phyloP scores from a whole-genome alignment of 176 grass and related monocot genomes.

The Microstegium vimineum region DNA sequence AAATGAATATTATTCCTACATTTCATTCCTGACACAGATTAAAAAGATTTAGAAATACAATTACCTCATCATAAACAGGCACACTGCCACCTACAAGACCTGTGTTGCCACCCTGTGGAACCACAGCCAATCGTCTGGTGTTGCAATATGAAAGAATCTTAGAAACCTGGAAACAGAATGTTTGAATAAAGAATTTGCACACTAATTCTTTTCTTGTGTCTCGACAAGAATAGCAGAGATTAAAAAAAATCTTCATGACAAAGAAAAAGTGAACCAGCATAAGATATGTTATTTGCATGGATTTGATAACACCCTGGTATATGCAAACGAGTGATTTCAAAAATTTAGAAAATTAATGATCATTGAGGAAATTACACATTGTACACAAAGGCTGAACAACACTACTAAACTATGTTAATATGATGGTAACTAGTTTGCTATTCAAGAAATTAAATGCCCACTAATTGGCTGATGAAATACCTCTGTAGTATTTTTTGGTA shows the following conservation, averaged over 20 bases:
- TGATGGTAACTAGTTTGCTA: not conserved
- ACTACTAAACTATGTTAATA: not conserved
- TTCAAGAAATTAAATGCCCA: not conserved
- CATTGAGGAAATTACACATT: not conserved
- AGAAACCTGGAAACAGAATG: constrained; percentile 72
- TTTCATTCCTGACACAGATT: not conserved
- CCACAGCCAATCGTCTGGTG: constrained; percentile 73
- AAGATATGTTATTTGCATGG: not conserved
- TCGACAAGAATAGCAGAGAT: not conserved
- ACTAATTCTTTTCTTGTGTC: not conserved
- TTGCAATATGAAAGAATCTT: constrained; percentile 94
- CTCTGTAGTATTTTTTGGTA: constrained; percentile 77
- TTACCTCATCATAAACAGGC: constrained; percentile 94
- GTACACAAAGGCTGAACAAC: not conserved
- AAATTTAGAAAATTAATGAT: not conserved
- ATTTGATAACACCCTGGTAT: not conserved
- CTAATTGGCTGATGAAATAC: constrained; percentile 28
- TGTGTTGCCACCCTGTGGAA: constrained; percentile 92
- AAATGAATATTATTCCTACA: not conserved
- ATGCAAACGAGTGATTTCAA: not conserved
- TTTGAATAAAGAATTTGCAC: constrained; percentile 14
- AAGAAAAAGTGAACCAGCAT: not conserved
- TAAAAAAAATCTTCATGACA: not conserved
- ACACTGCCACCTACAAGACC: constrained; percentile 96
- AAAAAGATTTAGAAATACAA: not conserved